Percentiles rank a stretch among this genome's conserved stretches.
Conservation (phyloP, 1,284 basidiomycete species). For the Cutaneotrichosporon sp. region DNA sequence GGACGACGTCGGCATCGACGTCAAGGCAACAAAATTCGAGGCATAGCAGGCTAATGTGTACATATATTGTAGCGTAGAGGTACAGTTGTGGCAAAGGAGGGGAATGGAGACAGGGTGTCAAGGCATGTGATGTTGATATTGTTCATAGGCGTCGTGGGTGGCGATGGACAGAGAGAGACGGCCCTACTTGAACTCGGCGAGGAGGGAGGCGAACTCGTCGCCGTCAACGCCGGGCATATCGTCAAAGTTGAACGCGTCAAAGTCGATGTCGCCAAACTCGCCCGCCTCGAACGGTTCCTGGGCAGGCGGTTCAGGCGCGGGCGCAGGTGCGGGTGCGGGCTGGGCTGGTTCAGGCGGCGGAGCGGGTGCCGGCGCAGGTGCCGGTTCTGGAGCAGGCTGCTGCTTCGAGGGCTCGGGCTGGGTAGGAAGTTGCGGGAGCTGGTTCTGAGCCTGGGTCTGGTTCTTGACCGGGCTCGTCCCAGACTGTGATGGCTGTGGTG, state of each 20-base stretch:
- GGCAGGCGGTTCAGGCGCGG: background rate
- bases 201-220: constrained; percentile 32
- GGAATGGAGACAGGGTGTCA: too few species aligned
- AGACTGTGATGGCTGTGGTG: background rate
- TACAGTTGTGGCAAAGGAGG: background rate
- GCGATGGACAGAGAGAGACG: too few species aligned
- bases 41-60: constrained; percentile 1
- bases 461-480: background rate
- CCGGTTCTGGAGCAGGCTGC: background rate
- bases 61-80: constrained; percentile 6
- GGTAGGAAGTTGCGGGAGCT: background rate
- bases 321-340: background rate
- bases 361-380: background rate
- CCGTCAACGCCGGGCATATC: constrained; percentile 31
- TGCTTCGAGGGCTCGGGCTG: constrained; percentile 5
- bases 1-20: constrained; percentile 34
- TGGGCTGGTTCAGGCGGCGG: background rate
- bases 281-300: constrained; percentile 3
- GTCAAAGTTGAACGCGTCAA: constrained; percentile 39
- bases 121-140: background rate
- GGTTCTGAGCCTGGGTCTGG: background rate
- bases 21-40: background rate
- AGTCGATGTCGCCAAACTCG: constrained; percentile 25
- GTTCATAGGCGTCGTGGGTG: background rate
- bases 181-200: constrained; percentile 31